Conservation (phyloP, 2,329 filamentous ascomycete genomes). For the Talaromyces atroroseus region DNA sequence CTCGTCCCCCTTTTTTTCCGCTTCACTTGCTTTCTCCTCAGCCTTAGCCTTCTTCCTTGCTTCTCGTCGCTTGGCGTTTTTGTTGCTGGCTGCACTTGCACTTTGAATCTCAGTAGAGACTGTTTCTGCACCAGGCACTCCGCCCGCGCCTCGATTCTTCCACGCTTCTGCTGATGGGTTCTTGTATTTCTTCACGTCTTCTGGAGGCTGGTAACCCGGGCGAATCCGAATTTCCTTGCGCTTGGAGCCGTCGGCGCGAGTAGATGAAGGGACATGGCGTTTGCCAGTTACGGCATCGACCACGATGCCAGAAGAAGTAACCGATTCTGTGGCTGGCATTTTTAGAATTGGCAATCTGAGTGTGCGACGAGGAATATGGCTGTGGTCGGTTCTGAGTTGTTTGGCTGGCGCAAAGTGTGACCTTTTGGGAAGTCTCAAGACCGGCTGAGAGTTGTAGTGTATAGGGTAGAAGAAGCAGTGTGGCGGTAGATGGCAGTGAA, state of each 20-base stretch:
- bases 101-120: conserved; percentile 47
- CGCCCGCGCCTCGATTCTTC: conserved; percentile 60
- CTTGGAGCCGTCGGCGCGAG: conserved; percentile 81
- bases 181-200: conserved; percentile 95
- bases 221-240: conserved; percentile 90
- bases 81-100: conserved; percentile 58
- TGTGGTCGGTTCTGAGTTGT: neutral
- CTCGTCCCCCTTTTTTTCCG: conserved; percentile 22
- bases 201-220: conserved; percentile 86
- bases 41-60: conserved; percentile 56
- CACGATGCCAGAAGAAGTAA: conserved; percentile 61
- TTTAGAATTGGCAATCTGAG: conserved; percentile 20
- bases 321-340: conserved; percentile 42
- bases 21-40: conserved; percentile 22
- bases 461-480: neutral
- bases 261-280: conserved; percentile 82
- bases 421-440: no score
- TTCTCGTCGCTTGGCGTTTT: conserved; percentile 78
- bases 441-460: no score
- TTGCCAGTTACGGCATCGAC: conserved; percentile 70
- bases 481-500: neutral
- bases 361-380: neutral
- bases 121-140: conserved; percentile 65
- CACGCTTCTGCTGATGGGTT: conserved; percentile 83
- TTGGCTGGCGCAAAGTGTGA: neutral